Evolutionary conservation across 2,329 filamentous ascomycete genomes (phyloP).

Genomic region (Macrophomina tecta): DNA sequence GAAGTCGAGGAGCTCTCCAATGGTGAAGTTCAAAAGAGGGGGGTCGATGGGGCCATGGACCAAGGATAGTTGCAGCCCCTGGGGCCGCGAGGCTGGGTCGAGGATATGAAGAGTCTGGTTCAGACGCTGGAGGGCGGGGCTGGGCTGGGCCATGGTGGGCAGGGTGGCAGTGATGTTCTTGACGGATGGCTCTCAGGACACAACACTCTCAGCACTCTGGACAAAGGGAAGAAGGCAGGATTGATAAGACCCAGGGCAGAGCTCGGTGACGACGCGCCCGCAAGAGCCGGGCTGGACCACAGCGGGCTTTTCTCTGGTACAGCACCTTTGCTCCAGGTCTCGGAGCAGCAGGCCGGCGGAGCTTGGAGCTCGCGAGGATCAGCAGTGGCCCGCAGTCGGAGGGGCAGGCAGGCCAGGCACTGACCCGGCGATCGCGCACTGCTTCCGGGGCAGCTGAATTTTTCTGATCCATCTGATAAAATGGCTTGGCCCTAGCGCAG

Average conservation of each 20-base stretch:
- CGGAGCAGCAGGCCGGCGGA: slow-evolving; percentile 1
- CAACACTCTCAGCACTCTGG: neutral
- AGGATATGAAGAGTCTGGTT: slow-evolving; percentile 20
- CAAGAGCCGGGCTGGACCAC: neutral
- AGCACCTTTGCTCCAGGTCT: neutral
- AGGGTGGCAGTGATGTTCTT: neutral
- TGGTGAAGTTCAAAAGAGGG: slow-evolving; percentile 72
- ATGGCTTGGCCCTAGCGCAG: neutral
- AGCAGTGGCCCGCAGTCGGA: slow-evolving; percentile 13
- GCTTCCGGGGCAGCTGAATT: slow-evolving; percentile 6
- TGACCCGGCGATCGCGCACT: neutral
- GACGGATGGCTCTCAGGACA: neutral
- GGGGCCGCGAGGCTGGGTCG: slow-evolving; percentile 20
- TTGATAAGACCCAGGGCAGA: slow-evolving; percentile 13
- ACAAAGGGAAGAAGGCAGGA: neutral
- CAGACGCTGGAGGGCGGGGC: slow-evolving; percentile 22
- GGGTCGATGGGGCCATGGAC: slow-evolving; percentile 73
- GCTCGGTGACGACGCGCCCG: neutral
- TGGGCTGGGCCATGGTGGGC: slow-evolving; percentile 16
- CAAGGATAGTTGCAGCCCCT: slow-evolving; percentile 51
- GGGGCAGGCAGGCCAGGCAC: neutral
- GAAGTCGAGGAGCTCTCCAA: slow-evolving; percentile 74
- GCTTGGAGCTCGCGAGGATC: neutral
- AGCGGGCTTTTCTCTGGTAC: neutral
- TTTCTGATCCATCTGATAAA: slow-evolving; percentile 9